Percentiles rank a stretch among this genome's conserved stretches.
phyloP scores from a whole-genome alignment of 2,329 filamentous ascomycete genomes.

The Blumeria graminis region DNA sequence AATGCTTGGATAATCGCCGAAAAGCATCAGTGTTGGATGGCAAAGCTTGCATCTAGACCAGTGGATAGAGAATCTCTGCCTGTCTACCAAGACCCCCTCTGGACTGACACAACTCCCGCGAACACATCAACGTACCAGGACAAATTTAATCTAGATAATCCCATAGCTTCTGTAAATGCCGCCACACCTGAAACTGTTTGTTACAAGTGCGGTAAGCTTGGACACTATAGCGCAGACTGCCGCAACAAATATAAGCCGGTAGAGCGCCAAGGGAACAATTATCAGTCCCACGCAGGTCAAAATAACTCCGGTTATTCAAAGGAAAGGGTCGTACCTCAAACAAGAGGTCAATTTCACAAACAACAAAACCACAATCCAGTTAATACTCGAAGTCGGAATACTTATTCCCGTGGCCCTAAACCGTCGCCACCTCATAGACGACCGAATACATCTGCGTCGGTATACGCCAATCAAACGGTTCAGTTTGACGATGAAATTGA shows the following conservation, averaged over 20 bases:
- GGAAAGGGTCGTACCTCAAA: too few relatives aligned
- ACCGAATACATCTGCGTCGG: neutral
- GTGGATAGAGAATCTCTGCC: neutral
- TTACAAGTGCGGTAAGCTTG: neutral
- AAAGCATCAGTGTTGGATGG: neutral
- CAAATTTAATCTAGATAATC: neutral
- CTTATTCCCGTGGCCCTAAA: too few relatives aligned
- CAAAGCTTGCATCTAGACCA: neutral
- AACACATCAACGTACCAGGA: neutral
- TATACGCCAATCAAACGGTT: neutral
- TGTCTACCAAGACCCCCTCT: neutral
- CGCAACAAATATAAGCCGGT: too few relatives aligned
- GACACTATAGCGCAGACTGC: neutral
- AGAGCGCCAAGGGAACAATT: too few relatives aligned
- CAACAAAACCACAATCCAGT: too few relatives aligned
- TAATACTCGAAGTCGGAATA: too few relatives aligned
- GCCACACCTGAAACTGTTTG: constrained; percentile 1
- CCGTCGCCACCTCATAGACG: neutral
- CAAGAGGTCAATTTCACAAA: too few relatives aligned
- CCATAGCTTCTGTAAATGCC: neutral
- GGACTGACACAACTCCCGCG: neutral
- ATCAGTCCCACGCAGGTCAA: too few relatives aligned
- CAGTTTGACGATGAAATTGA: neutral
- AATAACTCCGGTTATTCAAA: too few relatives aligned
- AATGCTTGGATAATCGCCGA: neutral